A percentile compares a stretch with the other conserved stretches of the same genome.
These are phyloP conservation scores for Poa annua DNA, from an alignment of 176 grass and related monocot genomes.

Conservation along the genomic window DNA sequence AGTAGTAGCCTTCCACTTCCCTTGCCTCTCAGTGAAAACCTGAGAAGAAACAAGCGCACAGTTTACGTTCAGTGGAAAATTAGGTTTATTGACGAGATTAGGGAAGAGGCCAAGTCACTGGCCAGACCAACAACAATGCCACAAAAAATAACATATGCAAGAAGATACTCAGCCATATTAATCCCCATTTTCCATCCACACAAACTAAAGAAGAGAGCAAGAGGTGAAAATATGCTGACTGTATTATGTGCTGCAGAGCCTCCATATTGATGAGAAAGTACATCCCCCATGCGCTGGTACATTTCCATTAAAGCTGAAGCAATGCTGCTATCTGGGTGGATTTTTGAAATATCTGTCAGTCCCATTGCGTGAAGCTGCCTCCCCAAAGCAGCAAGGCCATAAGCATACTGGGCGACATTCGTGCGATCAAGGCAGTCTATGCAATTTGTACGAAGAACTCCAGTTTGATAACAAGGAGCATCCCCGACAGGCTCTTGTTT, in stretches of 20 bases:
- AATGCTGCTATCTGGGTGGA: constrained; percentile 83
- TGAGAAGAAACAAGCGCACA: constrained; percentile 48
- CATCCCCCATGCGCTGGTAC: constrained; percentile 99
- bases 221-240: constrained; percentile 43
- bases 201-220: neutral
- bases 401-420: constrained; percentile 98
- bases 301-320: constrained; percentile 95
- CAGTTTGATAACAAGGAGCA: constrained; percentile 73
- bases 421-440: constrained; percentile 96
- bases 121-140: constrained; percentile 5
- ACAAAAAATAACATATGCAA: constrained; percentile 9
- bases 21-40: constrained; percentile 97
- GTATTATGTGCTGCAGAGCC: constrained; percentile 97
- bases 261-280: constrained; percentile 95
- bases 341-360: constrained; percentile 76
- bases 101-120: neutral
- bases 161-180: constrained; percentile 9
- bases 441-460: constrained; percentile 97
- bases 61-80: constrained; percentile 23
- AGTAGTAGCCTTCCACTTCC: constrained; percentile 97
- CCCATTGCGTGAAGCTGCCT: constrained; percentile 90
- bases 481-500: constrained; percentile 43
- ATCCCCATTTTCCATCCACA: neutral
- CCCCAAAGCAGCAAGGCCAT: constrained; percentile 87
- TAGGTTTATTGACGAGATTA: constrained; percentile 19